Conservation (phyloP, 192 early-diverging fungal species). For the Dissophora globulifera region DNA sequence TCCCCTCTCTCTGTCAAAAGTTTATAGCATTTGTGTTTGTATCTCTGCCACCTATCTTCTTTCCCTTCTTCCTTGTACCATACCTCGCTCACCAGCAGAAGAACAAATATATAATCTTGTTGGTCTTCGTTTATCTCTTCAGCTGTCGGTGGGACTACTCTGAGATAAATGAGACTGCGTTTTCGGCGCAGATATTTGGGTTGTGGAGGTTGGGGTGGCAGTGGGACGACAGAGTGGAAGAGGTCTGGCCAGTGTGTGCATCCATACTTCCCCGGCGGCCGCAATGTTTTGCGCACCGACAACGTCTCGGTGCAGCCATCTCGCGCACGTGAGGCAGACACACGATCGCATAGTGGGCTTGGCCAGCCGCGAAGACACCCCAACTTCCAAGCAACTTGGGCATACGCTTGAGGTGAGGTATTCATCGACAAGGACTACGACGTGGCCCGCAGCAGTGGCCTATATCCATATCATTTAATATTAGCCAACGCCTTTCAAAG, state of each 20-base stretch:
- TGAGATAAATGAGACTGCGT: too few relatives aligned
- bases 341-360: conserved; percentile 12
- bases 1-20: too few relatives aligned
- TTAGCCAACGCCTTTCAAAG: too few relatives aligned
- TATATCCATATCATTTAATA: conserved; percentile 2
- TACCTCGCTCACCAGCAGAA: not conserved
- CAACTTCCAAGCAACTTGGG: not conserved
- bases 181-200: too few relatives aligned
- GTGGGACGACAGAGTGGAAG: too few relatives aligned
- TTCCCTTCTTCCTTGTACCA: conserved; percentile 14
- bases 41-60: too few relatives aligned
- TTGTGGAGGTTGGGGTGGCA: too few relatives aligned
- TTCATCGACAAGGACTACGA: conserved; percentile 8
- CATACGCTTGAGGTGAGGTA: conserved; percentile 2
- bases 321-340: not conserved
- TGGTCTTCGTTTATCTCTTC: not conserved
- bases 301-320: not conserved
- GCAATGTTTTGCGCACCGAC: too few relatives aligned
- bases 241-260: too few relatives aligned
- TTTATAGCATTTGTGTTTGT: too few relatives aligned
- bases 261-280: too few relatives aligned
- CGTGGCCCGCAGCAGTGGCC: not conserved
- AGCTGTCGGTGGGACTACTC: too few relatives aligned
- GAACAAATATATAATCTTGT: not conserved
- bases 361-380: not conserved